Evolutionary conservation across 2,329 filamentous ascomycete genomes (phyloP), one percentile per base, ranked within the genome.

Genomic region (Sporothrix brasiliensis): DNA sequence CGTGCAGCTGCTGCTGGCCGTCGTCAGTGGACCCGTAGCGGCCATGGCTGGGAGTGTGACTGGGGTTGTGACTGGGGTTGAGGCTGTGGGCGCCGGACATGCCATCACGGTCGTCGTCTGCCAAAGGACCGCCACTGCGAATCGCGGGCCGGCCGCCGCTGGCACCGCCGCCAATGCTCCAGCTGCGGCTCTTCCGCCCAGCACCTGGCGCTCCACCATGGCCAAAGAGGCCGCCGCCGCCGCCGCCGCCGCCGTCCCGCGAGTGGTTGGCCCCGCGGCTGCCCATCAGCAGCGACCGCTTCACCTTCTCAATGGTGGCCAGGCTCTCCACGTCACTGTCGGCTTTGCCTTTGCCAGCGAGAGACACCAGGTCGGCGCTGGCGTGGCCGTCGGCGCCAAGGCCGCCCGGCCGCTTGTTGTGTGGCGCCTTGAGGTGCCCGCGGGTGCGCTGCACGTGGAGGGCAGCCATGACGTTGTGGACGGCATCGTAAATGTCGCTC

Each of bases 401-500:
- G 7, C 39, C 58, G 14, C 19, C 58, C 19, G 34, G 2, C 41
- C 44, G 58, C 6, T 16, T n/a, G 2, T 10, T n/a, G 60, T 47
- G 13, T 5, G 30, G 19, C 6, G 41, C 67, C 1, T 52, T 49
- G 2, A 34, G 16, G 21, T 19, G 41, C 69, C 54, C 65, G 13
- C 54, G 56, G 2, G 41, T 2, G 1, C 19, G 30, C 27, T 53
- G 61, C 4, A 39, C 49, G 1, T 61, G 52, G 0, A 72, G 14
- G 5, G 65, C 56, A 0, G 21, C 30, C 2, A 73, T 66, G 1
- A 73, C 52, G 27, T 66, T 65, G 60, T 70, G 69, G 27, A 71
- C 67, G 1, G 73, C 73, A 5, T 74, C 73, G 4, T 73, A 74
- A 14, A 82, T 79, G 56, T 80, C 79, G 19, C 75, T 74, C 6